Evolutionary conservation across 1,139 yeast species (phyloP).

Genomic region (Citeromyces siamensis): DNA sequence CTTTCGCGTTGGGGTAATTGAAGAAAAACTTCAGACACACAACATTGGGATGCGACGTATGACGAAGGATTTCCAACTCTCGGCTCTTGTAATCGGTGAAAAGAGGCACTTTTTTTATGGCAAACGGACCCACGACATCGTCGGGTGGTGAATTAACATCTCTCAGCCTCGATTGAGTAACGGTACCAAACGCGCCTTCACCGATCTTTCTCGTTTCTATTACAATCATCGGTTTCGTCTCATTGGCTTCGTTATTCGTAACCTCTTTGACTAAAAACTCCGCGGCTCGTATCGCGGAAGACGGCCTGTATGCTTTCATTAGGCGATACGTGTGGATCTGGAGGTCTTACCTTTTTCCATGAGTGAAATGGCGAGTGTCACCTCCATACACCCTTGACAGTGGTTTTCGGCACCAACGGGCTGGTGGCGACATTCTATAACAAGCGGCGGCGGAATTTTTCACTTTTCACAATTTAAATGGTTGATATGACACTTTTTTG

Average conservation of each 20-base stretch:
- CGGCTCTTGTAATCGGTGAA: slow-evolving; percentile 76
- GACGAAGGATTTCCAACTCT: slow-evolving; percentile 62
- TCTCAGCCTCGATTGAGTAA: slow-evolving; percentile 55
- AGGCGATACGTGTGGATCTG: neutral
- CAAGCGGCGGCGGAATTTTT: too few species aligned
- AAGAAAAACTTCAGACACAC: slow-evolving; percentile 54
- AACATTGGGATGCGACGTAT: slow-evolving; percentile 70
- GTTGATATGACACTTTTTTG: too few species aligned
- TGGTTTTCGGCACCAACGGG: too few species aligned
- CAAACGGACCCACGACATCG: slow-evolving; percentile 52
- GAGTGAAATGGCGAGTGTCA: too few species aligned
- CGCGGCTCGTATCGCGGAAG: neutral
- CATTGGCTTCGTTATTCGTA: slow-evolving; percentile 3
- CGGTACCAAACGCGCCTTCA: slow-evolving; percentile 80
- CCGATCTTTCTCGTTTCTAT: slow-evolving; percentile 67
- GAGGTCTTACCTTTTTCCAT: neutral
- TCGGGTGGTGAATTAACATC: slow-evolving; percentile 12
- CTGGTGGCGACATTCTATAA: too few species aligned
- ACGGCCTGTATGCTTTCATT: neutral
- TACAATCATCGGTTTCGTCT: slow-evolving; percentile 39
- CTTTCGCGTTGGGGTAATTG: slow-evolving; percentile 46
- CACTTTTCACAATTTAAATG: too few species aligned
- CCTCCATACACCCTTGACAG: too few species aligned
- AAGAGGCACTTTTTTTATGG: slow-evolving; percentile 73
- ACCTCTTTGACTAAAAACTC: slow-evolving; percentile 4